Evolutionary conservation across 129 eudicot species (phyloP).

Genomic region (Flaveria bidentis): DNA sequence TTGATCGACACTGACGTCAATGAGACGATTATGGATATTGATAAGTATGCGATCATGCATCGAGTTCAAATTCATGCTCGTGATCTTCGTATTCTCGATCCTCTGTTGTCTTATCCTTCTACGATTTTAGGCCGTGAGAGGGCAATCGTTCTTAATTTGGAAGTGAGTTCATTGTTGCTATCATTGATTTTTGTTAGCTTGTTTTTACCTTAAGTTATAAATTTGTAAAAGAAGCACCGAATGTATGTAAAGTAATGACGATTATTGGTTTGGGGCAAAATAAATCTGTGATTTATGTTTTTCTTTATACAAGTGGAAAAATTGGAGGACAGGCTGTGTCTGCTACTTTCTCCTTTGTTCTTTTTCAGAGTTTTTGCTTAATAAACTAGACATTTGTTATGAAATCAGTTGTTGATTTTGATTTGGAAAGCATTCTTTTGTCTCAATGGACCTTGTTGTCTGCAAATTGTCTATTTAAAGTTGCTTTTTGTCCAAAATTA

Average conservation of each 20-base stretch:
- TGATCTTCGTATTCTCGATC: slow-evolving; percentile 83
- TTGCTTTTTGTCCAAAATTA: too few species aligned
- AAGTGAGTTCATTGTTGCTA: slow-evolving; percentile 36
- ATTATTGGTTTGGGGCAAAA: not conserved
- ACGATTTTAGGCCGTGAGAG: slow-evolving; percentile 83
- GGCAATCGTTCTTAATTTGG: slow-evolving; percentile 86
- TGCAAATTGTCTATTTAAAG: too few species aligned
- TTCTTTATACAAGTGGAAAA: not conserved
- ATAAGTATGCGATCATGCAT: slow-evolving; percentile 70
- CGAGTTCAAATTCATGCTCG: slow-evolving; percentile 82
- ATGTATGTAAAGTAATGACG: too few species aligned
- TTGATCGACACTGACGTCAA: slow-evolving; percentile 55
- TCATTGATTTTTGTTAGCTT: not conserved
- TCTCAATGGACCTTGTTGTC: too few species aligned
- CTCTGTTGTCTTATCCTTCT: slow-evolving; percentile 76
- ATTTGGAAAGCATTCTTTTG: too few species aligned
- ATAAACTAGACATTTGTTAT: not conserved
- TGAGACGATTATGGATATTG: slow-evolving; percentile 59
- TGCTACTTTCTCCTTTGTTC: too few species aligned
- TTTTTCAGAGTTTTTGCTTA: too few species aligned
- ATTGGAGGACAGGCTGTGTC: not conserved
- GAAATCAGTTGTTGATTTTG: too few species aligned
- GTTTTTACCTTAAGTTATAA: too few species aligned
- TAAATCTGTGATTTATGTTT: too few species aligned
- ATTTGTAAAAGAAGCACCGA: too few species aligned